A percentile compares a stretch with the other conserved stretches of the same genome.
Conservation (phyloP, 1,284 basidiomycete species). For the Pisolithus thermaeus region DNA sequence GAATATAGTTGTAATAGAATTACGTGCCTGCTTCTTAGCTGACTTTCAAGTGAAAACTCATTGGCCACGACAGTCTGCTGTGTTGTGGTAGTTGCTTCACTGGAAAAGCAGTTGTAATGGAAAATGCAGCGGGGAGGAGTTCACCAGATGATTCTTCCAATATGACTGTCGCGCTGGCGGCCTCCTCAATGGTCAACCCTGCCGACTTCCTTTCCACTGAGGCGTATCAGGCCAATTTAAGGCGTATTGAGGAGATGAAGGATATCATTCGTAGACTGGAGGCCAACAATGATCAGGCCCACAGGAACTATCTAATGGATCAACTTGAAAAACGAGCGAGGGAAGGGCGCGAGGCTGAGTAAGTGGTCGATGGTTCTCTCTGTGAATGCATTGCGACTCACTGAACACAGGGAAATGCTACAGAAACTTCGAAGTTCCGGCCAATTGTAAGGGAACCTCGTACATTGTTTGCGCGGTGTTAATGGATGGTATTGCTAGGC, state of each 20-base stretch:
- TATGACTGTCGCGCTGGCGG: conserved; percentile 15
- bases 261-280: conserved; percentile 22
- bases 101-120: conserved; percentile 12
- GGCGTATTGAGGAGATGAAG: conserved; percentile 25
- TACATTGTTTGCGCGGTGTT: not conserved
- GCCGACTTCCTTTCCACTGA: conserved; percentile 18
- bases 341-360: conserved; percentile 34
- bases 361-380: conserved; percentile 9
- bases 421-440: conserved; percentile 13
- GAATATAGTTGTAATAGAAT: not conserved
- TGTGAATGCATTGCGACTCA: not conserved
- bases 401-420: conserved; percentile 16
- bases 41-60: not conserved
- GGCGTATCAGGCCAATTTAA: conserved; percentile 20
- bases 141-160: conserved; percentile 6
- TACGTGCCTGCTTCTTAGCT: not conserved
- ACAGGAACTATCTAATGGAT: conserved; percentile 23
- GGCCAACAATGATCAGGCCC: conserved; percentile 25
- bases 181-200: conserved; percentile 23
- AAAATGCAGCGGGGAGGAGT: conserved; percentile 5
- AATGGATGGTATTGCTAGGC: conserved; percentile 6
- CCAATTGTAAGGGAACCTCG: conserved; percentile 12
- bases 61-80: not conserved
- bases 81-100: not conserved
- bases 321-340: conserved; percentile 23